Base-by-base conservation (phyloP, 768 basidiomycete genomes). In the Termitomyces sp. region DNA sequence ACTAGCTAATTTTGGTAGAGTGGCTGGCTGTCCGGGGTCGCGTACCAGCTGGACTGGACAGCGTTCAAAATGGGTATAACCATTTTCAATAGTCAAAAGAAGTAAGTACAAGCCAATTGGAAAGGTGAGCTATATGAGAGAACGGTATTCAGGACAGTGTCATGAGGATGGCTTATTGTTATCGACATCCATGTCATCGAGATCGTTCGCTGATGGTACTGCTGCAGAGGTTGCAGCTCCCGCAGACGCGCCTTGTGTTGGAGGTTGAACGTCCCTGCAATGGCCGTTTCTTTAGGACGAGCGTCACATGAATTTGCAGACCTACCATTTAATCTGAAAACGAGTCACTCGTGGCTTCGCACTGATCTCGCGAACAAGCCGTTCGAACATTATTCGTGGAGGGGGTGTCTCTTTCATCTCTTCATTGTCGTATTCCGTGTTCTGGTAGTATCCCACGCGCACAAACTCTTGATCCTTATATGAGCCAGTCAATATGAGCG, bases 401-500 rank as follows among this genome's bases (percentile, higher is more conserved):
- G 91, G 88, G 16, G 86, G 88, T 14, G 73, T 81, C 67, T 86
- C 81, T 69, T 86, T 89, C 86, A 95, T 87, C 72, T 92, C 93
- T 54, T 94, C 91, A 65, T 90, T 92, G 70, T 97, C 96, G 68
- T 98, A 98, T 72, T 98, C 96, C 26, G 95, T 98, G 68, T 98
- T 95, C 73, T 98, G 97, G 72, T 99, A 99, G 70, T 99, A 98
- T 7, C 97, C 97, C 28, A 99, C 95, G 47, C 96, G 86, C n/a
- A 99, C 96, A 67, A 99, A 99, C 70, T 98, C 97, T 67, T 97
- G 95, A 53, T 98, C 96, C 40, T 87, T 85, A 73, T 98, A 99
- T 12, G 91, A 92, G 7, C 94, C 97, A 0, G 95, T 98, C 53
- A 99, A 82, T 66, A 99, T 98, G 68, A 98, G 87, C 6, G 96